A percentile compares a stretch with the other conserved stretches of the same genome.
Evolutionary conservation across 805 yeast species (phyloP).

Genomic region (Candida coleopterorum): DNA sequence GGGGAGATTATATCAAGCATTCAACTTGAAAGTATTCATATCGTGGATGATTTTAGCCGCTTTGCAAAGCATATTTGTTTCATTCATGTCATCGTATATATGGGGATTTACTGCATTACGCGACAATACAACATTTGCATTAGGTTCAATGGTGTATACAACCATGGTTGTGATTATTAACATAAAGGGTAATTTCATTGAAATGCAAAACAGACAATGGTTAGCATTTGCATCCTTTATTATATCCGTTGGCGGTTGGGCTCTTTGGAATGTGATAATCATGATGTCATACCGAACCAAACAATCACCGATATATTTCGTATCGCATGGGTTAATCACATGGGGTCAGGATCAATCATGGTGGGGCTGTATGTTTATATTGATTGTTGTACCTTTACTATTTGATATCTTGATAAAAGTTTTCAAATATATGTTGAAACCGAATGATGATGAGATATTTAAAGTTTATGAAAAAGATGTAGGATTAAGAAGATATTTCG

Average conservation of each 20-base stretch:
- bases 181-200: slow-evolving; percentile 73
- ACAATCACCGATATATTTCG: slow-evolving; percentile 62
- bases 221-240: slow-evolving; percentile 60
- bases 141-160: slow-evolving; percentile 74
- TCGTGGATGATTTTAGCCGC: slow-evolving; percentile 79
- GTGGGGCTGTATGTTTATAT: slow-evolving; percentile 73
- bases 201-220: slow-evolving; percentile 71
- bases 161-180: slow-evolving; percentile 70
- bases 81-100: slow-evolving; percentile 59
- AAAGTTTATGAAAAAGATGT: slow-evolving; percentile 70
- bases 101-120: slow-evolving; percentile 67
- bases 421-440: slow-evolving; percentile 49
- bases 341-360: slow-evolving; percentile 81
- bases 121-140: slow-evolving; percentile 77
- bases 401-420: slow-evolving; percentile 64
- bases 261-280: slow-evolving; percentile 75
- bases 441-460: slow-evolving; percentile 76
- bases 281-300: slow-evolving; percentile 59
- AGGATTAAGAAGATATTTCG: slow-evolving; percentile 63
- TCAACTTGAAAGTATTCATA: slow-evolving; percentile 64
- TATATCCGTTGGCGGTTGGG: slow-evolving; percentile 80
- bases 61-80: slow-evolving; percentile 61
- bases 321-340: slow-evolving; percentile 60
- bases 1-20: slow-evolving; percentile 72
- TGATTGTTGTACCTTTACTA: slow-evolving; percentile 54